These are phyloP conservation scores for Leucoagaricus sp. DNA, from an alignment of 1,284 basidiomycete genomes.

Conservation along the genomic window DNA sequence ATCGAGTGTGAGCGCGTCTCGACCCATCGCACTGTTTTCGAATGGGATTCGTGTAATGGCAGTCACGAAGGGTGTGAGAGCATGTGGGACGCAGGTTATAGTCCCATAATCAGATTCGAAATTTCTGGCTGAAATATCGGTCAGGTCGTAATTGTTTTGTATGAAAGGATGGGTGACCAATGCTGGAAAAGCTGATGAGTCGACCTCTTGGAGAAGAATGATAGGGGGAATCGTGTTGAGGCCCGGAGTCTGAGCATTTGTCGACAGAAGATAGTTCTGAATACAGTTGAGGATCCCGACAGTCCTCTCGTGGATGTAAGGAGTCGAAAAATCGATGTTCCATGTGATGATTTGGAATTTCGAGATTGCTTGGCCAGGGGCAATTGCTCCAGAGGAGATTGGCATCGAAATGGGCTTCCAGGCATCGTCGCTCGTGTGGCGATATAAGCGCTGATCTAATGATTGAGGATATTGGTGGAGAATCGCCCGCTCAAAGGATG, in stretches of 20 bases:
- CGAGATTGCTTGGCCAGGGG: background rate
- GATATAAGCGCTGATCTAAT: background rate
- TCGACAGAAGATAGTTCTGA: background rate
- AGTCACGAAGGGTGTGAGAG: constrained; percentile 18
- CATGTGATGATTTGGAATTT: constrained; percentile 8
- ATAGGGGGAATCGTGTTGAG: constrained; percentile 20
- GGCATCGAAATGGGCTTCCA: constrained; percentile 5
- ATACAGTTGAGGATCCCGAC: constrained; percentile 7
- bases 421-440: background rate
- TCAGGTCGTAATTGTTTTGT: constrained; percentile 21
- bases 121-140: constrained; percentile 17
- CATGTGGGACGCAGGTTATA: constrained; percentile 23
- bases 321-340: constrained; percentile 13
- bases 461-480: background rate
- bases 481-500: background rate
- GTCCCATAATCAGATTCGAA: constrained; percentile 23
- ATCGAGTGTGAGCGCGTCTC: constrained; percentile 27
- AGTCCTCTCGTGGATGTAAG: constrained; percentile 5
- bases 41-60: constrained; percentile 20
- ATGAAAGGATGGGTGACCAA: constrained; percentile 22
- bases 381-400: background rate
- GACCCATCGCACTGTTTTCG: constrained; percentile 21
- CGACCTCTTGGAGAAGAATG: constrained; percentile 26
- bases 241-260: background rate
- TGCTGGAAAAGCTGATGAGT: constrained; percentile 19